A percentile compares a stretch with the other conserved stretches of the same genome.
These are phyloP conservation scores for Gaeumannomyces sp. DNA, from an alignment of 2,329 filamentous ascomycete genomes.

Conservation along the genomic window DNA sequence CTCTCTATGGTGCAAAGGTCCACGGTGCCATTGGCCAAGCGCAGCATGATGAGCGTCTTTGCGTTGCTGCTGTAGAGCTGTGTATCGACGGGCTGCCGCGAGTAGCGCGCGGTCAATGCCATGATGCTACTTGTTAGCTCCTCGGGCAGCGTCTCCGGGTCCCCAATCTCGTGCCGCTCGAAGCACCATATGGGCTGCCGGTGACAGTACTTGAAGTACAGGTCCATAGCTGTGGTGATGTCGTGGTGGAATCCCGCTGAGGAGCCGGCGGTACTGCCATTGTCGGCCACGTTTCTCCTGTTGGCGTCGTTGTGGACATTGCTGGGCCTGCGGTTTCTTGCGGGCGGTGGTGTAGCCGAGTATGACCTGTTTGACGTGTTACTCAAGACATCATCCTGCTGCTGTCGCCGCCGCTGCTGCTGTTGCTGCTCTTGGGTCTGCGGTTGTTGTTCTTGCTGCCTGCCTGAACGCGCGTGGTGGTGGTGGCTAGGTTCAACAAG, in stretches of 20 bases:
- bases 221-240: slow-evolving; percentile 27
- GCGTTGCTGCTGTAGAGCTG: slow-evolving; percentile 32
- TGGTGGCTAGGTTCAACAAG: slow-evolving; percentile 8
- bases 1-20: slow-evolving; percentile 44
- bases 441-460: neutral
- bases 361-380: slow-evolving; percentile 1
- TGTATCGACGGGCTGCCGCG: slow-evolving; percentile 1
- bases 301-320: neutral
- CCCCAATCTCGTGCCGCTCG: slow-evolving; percentile 28
- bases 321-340: slow-evolving; percentile 2
- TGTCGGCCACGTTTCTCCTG: neutral
- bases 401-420: neutral
- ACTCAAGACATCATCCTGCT: slow-evolving; percentile 1
- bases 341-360: neutral
- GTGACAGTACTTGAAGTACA: slow-evolving; percentile 39
- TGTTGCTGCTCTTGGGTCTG: slow-evolving; percentile 3
- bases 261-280: slow-evolving; percentile 4
- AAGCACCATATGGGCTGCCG: slow-evolving; percentile 40
- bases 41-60: slow-evolving; percentile 38
- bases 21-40: slow-evolving; percentile 44
- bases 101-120: slow-evolving; percentile 4
- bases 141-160: slow-evolving; percentile 26
- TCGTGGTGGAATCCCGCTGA: slow-evolving; percentile 3
- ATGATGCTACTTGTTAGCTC: slow-evolving; percentile 35
- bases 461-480: slow-evolving; percentile 1